A percentile compares a stretch with the other conserved stretches of the same genome.
phyloP scores from a whole-genome alignment of 1,139 yeast species.

The Suhomyces terraborum region DNA sequence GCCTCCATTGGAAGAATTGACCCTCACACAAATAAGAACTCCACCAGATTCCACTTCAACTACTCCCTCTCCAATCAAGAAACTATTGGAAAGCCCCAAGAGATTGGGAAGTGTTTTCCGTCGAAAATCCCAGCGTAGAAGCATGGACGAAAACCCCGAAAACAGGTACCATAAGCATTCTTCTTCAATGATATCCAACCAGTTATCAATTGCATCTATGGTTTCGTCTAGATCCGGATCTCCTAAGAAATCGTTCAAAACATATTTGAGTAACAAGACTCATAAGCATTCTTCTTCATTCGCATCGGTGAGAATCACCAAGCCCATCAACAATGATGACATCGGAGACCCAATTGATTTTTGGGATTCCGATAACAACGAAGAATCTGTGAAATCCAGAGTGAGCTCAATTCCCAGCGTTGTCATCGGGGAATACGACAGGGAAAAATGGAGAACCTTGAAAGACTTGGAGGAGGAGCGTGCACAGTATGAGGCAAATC shows the following conservation, averaged over 20 bases:
- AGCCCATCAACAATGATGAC: not conserved
- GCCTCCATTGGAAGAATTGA: not conserved
- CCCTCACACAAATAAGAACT: constrained; percentile 4
- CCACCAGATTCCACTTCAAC: constrained; percentile 11
- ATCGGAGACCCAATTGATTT: constrained; percentile 26
- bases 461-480: constrained; percentile 29
- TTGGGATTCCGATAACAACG: constrained; percentile 45
- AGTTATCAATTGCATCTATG: constrained; percentile 32
- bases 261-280: constrained; percentile 21
- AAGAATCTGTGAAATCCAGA: constrained; percentile 40
- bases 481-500: not conserved
- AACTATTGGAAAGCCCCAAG: constrained; percentile 40
- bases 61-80: constrained; percentile 37
- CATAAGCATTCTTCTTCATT: constrained; percentile 20
- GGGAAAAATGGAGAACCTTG: constrained; percentile 63
- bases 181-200: constrained; percentile 33
- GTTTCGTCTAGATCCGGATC: constrained; percentile 31
- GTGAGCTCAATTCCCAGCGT: constrained; percentile 57
- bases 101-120: constrained; percentile 30
- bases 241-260: constrained; percentile 34
- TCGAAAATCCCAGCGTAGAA: constrained; percentile 24
- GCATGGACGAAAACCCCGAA: constrained; percentile 20
- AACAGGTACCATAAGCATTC: constrained; percentile 26
- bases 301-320: constrained; percentile 12
- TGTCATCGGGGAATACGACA: constrained; percentile 63